Conservation (phyloP, 73 alveolate genomes). For the Paraurostyla sp. region DNA sequence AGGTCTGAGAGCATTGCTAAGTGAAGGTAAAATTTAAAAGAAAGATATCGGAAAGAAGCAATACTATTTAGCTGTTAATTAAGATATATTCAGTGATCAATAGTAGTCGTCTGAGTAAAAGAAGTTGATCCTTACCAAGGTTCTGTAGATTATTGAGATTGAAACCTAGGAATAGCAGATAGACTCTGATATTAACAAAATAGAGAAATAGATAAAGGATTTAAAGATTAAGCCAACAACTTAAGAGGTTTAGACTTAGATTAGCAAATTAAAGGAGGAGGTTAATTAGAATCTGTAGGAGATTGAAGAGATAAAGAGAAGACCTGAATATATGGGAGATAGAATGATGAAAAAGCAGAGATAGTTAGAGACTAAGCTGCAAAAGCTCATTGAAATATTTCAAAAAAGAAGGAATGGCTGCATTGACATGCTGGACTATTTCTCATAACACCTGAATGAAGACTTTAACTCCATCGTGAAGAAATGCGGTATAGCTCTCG, state of each 20-base stretch:
- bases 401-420: conserved; percentile 5
- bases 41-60: conserved; percentile 30
- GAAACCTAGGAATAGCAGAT: not conserved
- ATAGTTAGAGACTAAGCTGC: not conserved
- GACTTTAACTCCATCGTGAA: not conserved
- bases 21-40: not conserved
- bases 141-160: not conserved
- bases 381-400: not conserved
- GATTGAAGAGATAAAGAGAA: not conserved
- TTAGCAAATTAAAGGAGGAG: not conserved
- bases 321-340: not conserved
- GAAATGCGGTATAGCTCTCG: conserved; percentile 4
- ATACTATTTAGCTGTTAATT: not conserved
- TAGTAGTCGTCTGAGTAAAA: not conserved
- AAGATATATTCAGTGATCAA: not conserved
- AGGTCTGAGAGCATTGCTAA: not conserved
- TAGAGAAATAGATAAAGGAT: conserved; percentile 28
- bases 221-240: conserved; percentile 26
- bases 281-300: not conserved
- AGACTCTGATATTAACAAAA: not conserved
- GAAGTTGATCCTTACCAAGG: not conserved
- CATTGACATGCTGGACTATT: conserved; percentile 26
- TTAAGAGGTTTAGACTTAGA: not conserved
- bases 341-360: not conserved
- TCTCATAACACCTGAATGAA: not conserved